Conservation (phyloP, 148 eudicot genomes). For the Pouteria glomerata region DNA sequence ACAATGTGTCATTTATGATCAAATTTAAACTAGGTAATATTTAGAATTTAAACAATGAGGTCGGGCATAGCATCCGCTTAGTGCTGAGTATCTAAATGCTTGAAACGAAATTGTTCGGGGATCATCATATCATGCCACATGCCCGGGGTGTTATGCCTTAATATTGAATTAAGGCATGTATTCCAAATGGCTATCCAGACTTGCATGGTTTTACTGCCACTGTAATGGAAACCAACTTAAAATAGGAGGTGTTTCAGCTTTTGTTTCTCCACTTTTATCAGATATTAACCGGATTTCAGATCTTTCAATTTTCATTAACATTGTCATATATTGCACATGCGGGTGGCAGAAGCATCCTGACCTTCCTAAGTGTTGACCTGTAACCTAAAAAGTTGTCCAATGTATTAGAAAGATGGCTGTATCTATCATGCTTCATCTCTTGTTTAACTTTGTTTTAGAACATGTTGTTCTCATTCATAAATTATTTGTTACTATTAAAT, state of each 20-base stretch:
- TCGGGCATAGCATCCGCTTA: no score
- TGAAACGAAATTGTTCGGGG: no score
- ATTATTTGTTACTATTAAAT: background rate
- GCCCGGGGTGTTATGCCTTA: no score
- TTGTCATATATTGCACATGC: background rate
- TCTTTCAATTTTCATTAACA: background rate
- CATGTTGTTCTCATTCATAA: background rate
- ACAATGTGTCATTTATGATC: no score
- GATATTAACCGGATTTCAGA: background rate
- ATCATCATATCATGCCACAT: no score
- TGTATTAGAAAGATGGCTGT: background rate
- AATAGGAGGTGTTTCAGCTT: background rate
- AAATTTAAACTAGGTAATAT: no score
- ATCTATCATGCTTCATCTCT: slow-evolving; percentile 7
- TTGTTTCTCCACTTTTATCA: background rate
- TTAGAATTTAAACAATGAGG: no score
- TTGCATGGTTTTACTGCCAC: background rate
- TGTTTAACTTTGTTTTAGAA: background rate
- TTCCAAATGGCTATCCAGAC: no score
- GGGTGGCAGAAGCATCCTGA: background rate
- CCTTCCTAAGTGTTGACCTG: background rate
- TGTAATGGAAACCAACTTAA: background rate
- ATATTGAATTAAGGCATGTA: no score
- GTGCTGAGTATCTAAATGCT: no score
- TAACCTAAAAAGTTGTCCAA: background rate